Conservation (phyloP, 2,329 filamentous ascomycete species). For the Dothiorella sarmentorum region DNA sequence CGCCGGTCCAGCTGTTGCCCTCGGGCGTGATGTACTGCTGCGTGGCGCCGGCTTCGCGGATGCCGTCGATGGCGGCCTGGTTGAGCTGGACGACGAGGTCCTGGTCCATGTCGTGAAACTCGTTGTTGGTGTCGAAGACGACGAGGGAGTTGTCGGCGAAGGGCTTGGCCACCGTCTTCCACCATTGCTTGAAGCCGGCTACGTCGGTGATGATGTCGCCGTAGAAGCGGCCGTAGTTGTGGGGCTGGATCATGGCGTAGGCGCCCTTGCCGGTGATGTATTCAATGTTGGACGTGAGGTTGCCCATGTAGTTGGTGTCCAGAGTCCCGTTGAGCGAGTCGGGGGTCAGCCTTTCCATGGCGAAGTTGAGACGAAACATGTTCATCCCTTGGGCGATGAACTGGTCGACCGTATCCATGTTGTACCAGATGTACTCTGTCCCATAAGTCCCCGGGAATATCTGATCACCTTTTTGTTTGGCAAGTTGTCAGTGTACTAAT, state of each 20-base stretch:
- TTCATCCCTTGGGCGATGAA: slow-evolving; percentile 55
- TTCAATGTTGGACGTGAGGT: slow-evolving; percentile 42
- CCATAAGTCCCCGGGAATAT: slow-evolving; percentile 56
- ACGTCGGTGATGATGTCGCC: slow-evolving; percentile 44
- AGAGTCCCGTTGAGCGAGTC: slow-evolving; percentile 45
- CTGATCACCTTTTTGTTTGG: no score
- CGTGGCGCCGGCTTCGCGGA: slow-evolving; percentile 43
- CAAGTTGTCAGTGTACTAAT: no score
- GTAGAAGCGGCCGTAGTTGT: slow-evolving; percentile 52
- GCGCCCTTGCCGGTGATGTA: slow-evolving; percentile 48
- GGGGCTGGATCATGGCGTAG: slow-evolving; percentile 49
- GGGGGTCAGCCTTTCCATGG: slow-evolving; percentile 58
- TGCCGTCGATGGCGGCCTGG: slow-evolving; percentile 47
- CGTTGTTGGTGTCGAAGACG: slow-evolving; percentile 49
- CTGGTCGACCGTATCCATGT: slow-evolving; percentile 45
- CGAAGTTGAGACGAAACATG: slow-evolving; percentile 54
- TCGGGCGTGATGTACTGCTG: slow-evolving; percentile 60
- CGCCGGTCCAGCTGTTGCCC: slow-evolving; percentile 50
- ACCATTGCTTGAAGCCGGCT: slow-evolving; percentile 42
- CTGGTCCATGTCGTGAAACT: slow-evolving; percentile 46
- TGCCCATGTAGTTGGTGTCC: slow-evolving; percentile 43
- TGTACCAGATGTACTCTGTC: slow-evolving; percentile 62
- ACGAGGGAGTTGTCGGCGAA: slow-evolving; percentile 43
- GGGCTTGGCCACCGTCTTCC: slow-evolving; percentile 39
- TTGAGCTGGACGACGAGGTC: slow-evolving; percentile 45